Evolutionary conservation across 2,329 filamentous ascomycete species (phyloP).

Genomic region (Acephala macrosclerotiorum): DNA sequence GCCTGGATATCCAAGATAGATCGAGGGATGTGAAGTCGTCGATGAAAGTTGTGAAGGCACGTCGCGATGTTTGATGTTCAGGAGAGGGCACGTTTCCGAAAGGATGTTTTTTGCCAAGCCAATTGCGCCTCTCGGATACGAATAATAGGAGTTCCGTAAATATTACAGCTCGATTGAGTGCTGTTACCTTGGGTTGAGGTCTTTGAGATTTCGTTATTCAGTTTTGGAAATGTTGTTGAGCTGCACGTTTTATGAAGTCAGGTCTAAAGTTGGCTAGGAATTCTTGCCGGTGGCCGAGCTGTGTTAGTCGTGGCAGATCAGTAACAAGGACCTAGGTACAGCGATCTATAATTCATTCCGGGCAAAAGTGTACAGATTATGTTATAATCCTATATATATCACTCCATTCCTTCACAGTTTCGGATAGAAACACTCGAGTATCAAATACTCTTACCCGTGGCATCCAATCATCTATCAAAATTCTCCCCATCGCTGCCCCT

Average conservation of each 20-base stretch:
- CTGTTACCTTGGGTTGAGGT: background rate
- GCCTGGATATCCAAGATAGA: conserved; percentile 11
- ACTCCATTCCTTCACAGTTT: background rate
- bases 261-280: background rate
- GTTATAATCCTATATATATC: background rate
- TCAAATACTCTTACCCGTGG: background rate
- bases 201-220: background rate
- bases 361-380: background rate
- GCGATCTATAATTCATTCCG: background rate
- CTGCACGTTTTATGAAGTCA: background rate
- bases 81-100: background rate
- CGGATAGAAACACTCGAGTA: background rate
- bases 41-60: conserved; percentile 2
- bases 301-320: background rate
- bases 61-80: background rate
- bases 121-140: conserved; percentile 4
- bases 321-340: background rate
- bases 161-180: background rate
- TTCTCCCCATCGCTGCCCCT: background rate
- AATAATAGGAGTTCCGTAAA: background rate
- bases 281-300: background rate
- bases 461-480: background rate
- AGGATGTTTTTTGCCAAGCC: background rate
- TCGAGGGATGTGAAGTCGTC: background rate
- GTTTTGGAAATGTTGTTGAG: background rate